Evolutionary conservation across 2,329 filamentous ascomycete species (phyloP), one percentile per base, ranked within the genome.

Genomic region (Penicillium sp.): DNA sequence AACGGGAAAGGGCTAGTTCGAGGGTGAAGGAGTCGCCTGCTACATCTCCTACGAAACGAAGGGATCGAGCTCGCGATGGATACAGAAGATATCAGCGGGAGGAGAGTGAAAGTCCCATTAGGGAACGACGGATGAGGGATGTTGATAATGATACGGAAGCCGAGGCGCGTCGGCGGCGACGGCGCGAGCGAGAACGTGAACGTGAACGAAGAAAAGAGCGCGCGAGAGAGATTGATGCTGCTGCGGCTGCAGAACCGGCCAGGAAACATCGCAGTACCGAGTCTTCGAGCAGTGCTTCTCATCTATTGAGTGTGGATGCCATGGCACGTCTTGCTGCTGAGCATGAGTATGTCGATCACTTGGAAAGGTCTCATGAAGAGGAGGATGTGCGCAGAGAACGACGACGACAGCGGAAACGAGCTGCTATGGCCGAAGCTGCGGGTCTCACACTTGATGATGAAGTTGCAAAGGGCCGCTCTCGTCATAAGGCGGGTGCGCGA

Each of bases 321-420:
- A 72, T 92, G 45, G 86, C 85, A 11, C 83, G 85, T 65, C 72
- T 92, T 43, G 81, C 90, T 62, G 78, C 83, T 46, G 74, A 82
- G 50, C 86, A 89, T 70, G 78, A 80, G 26, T 80, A 83, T 58
- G 77, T 76, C 36, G 77, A 78, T 48, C 70, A 75, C 42, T 71
- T 78, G 55, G 67, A 78, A 60, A 67, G 74, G 59, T 69, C 78
- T 60, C 69, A 75, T 57, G 68, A 75, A 51, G 57, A 61, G 57
- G 64, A 61, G 36, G 58, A 63, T 40, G 46, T 54, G 47, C 51
- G 64, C 41, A 49, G 65, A 58, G 54, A 70, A 50, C 57, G 64
- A 55, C 61, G 64, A 35, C 47, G 66, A 56, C 56, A 62, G 48
- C 58, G 63, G 50, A 61, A 74, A 57, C 58, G 55, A 43, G 60